Percentiles rank a stretch among this genome's conserved stretches.
phyloP scores from a whole-genome alignment of 2,329 filamentous ascomycete species.

The Hypoxylon sp. region DNA sequence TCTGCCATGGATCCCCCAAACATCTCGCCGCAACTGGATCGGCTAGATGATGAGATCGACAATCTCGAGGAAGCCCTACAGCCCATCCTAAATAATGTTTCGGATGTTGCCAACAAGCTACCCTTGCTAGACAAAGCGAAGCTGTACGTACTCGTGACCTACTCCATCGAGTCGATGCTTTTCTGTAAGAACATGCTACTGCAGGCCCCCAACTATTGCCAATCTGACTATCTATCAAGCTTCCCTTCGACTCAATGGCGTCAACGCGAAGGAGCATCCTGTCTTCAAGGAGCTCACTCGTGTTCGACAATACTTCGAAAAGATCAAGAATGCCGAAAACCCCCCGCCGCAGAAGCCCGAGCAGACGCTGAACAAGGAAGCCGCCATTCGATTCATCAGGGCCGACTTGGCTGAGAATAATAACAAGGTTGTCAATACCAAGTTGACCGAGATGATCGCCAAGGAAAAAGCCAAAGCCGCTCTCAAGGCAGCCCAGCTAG shows the following conservation, averaged over 20 bases:
- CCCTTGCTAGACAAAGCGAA: constrained; percentile 97
- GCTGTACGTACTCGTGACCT: constrained; percentile 88
- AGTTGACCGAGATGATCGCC: constrained; percentile 69
- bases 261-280: constrained; percentile 85
- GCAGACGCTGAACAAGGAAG: constrained; percentile 77
- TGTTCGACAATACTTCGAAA: constrained; percentile 91
- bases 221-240: constrained; percentile 58
- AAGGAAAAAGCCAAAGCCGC: constrained; percentile 69
- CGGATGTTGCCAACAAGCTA: constrained; percentile 80
- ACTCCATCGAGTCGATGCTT: constrained; percentile 89
- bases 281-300: constrained; percentile 89
- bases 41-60: constrained; percentile 84
- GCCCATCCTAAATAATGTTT: constrained; percentile 79
- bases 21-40: constrained; percentile 77
- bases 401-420: constrained; percentile 76
- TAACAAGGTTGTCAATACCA: constrained; percentile 66
- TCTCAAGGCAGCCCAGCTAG: constrained; percentile 60
- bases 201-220: background rate
- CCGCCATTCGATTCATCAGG: constrained; percentile 85
- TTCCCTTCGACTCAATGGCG: constrained; percentile 82
- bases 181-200: constrained; percentile 73
- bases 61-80: constrained; percentile 80
- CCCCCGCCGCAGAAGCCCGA: constrained; percentile 68
- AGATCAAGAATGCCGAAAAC: constrained; percentile 84
- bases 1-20: constrained; percentile 65